A percentile compares a stretch with the other conserved stretches of the same genome.
These are phyloP conservation scores for Triticum urartu DNA, from an alignment of 176 grass and related monocot genomes.

Conservation along the genomic window DNA sequence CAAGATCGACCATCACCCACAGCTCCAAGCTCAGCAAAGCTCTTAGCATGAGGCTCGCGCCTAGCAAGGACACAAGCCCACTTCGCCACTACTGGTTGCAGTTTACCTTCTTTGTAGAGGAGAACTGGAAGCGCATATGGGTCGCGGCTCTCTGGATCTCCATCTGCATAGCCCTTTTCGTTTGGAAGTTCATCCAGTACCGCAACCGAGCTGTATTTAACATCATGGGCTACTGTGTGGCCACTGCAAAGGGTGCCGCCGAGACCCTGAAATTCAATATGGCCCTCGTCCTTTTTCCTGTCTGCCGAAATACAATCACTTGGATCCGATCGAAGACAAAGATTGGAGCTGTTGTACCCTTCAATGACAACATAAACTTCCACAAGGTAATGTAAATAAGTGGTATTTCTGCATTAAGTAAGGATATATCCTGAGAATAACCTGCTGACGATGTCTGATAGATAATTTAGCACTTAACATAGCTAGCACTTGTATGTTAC, in stretches of 20 bases:
- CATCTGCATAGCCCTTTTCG: slow-evolving; percentile 68
- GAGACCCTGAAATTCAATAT: slow-evolving; percentile 93
- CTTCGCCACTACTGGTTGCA: slow-evolving; percentile 53
- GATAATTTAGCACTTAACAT: too few species aligned
- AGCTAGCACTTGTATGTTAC: too few species aligned
- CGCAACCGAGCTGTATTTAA: slow-evolving; percentile 70
- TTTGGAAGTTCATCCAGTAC: slow-evolving; percentile 92
- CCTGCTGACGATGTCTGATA: too few species aligned
- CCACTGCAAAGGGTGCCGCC: slow-evolving; percentile 70
- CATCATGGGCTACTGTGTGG: slow-evolving; percentile 85
- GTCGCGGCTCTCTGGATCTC: slow-evolving; percentile 72
- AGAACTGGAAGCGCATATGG: slow-evolving; percentile 93
- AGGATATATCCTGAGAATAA: too few species aligned
- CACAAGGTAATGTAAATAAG: slow-evolving; percentile 52
- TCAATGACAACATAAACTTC: slow-evolving; percentile 93
- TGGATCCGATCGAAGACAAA: slow-evolving; percentile 84
- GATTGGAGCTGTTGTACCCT: slow-evolving; percentile 66
- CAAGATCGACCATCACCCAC: slow-evolving; percentile 56
- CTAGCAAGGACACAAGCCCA: slow-evolving; percentile 40
- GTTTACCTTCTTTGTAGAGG: slow-evolving; percentile 72
- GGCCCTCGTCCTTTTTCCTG: slow-evolving; percentile 75
- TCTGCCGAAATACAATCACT: slow-evolving; percentile 80
- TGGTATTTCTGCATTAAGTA: too few species aligned
- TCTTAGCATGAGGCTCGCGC: slow-evolving; percentile 75
- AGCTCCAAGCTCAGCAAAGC: slow-evolving; percentile 86